Evolutionary conservation across 1,139 yeast species (phyloP), one percentile per base, ranked within the genome.

Genomic region (Scheffersomyces lignicola): DNA sequence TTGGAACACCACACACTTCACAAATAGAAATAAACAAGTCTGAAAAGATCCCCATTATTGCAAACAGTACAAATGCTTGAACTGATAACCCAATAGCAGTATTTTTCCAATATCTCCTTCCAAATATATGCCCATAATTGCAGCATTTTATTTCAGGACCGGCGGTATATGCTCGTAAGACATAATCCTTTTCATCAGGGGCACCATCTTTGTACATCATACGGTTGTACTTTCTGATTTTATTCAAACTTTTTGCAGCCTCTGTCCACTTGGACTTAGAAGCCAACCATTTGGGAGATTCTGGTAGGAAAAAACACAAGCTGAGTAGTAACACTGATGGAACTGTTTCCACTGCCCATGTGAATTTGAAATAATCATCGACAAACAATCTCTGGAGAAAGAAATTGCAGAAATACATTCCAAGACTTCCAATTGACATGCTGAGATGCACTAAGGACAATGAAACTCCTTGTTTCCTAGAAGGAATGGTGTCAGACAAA

Each of bases 211-310:
- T 15, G 27, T 34, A 18, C 38, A 41, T 38, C 40, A 34, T 17
- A 42, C 39, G 27, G 46, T 44, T 18, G 22, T 16, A 22, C 6
- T 26, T 26, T 28, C 47, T 37, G 22, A 42, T 40, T 41, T 49
- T 40, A 22, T 49, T 50, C 31, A 56, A 39, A 16, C 48, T 56
- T 35, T 48, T 49, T 2, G 64, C 62, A 24, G 70, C 72, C 12
- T 47, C 48, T 2, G 33, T 39, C 70, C 71, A 66, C 32, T 54
- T 51, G 2, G 54, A 47, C 29, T 56, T 48, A 0, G 57, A 40
- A 1, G 68, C 69, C 20, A 62, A 45, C 65, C 66, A 62, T 42
- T 54, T 56, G 5, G 73, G 72, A 3, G 67, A 58, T 35, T 62
- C 66, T 2, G 69, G 69, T 4, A 60, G 40, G 32, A 56, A 39